These are phyloP conservation scores for Ophiocordyceps robertsii DNA, from an alignment of 2,329 filamentous ascomycete species.

Conservation along the genomic window DNA sequence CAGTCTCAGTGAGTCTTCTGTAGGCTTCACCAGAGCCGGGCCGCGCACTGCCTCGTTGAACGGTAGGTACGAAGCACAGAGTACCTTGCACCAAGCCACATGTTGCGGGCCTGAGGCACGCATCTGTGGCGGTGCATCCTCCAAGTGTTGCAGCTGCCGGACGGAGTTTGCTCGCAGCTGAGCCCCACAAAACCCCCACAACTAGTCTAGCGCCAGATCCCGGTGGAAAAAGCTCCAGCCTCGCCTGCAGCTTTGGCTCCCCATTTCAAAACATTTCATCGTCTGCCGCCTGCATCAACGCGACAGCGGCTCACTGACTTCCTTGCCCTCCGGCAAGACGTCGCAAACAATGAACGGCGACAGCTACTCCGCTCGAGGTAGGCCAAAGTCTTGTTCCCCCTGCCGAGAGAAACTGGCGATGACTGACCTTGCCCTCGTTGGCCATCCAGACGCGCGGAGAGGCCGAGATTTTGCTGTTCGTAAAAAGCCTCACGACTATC, in stretches of 20 bases:
- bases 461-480: constrained; percentile 42
- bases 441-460: constrained; percentile 32
- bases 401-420: neutral
- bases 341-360: constrained; percentile 65
- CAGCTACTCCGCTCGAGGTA: constrained; percentile 68
- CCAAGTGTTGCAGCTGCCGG: no score
- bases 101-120: no score
- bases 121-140: no score
- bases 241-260: constrained; percentile 14
- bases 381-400: constrained; percentile 13
- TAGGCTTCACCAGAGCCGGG: no score
- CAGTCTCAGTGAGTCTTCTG: no score
- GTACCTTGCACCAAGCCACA: no score
- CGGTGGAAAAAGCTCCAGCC: constrained; percentile 32
- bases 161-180: no score
- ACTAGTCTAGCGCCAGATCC: constrained; percentile 12
- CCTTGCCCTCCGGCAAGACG: constrained; percentile 4
- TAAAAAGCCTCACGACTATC: constrained; percentile 5
- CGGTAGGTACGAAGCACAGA: no score
- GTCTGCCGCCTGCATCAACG: constrained; percentile 8
- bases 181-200: constrained; percentile 6
- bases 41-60: no score
- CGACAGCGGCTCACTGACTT: constrained; percentile 3
- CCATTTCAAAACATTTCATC: constrained; percentile 14
- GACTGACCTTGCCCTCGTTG: constrained; percentile 8